These are phyloP conservation scores for Nemania diffusa DNA, from an alignment of 2,329 filamentous ascomycete species.

Conservation along the genomic window DNA sequence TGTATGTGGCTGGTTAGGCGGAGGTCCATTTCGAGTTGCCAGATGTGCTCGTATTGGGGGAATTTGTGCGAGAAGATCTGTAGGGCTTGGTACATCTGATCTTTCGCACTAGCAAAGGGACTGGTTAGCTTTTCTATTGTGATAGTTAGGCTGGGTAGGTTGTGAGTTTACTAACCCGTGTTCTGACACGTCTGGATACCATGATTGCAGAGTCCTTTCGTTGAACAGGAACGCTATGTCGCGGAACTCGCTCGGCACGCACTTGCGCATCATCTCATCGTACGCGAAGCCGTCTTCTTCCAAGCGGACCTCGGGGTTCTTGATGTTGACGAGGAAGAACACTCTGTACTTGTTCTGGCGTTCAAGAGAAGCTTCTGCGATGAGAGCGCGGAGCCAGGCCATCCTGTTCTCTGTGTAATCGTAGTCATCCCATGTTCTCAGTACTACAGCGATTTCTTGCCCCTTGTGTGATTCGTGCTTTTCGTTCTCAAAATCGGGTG, in stretches of 20 bases:
- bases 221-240: conserved; percentile 75
- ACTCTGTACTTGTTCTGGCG: conserved; percentile 71
- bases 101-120: conserved; percentile 26
- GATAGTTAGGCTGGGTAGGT: not conserved
- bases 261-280: conserved; percentile 60
- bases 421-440: conserved; percentile 68
- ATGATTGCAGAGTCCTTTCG: conserved; percentile 70
- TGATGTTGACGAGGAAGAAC: conserved; percentile 69
- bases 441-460: conserved; percentile 57
- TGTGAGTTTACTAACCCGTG: conserved; percentile 21
- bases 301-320: conserved; percentile 64
- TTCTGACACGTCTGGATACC: conserved; percentile 71
- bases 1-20: conserved; percentile 71
- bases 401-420: conserved; percentile 68
- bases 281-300: conserved; percentile 62
- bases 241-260: conserved; percentile 70
- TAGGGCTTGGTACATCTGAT: conserved; percentile 41
- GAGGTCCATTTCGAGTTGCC: conserved; percentile 75
- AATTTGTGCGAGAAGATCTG: conserved; percentile 68
- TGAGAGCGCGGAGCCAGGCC: conserved; percentile 69
- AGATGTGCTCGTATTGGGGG: conserved; percentile 67
- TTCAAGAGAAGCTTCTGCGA: conserved; percentile 68
- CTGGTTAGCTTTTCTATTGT: not conserved
- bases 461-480: not conserved
- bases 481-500: not conserved